Percentiles rank a stretch among this genome's conserved stretches.
Conservation (phyloP, 2,329 filamentous ascomycete species). For the Neopestalotiopsis sp. region DNA sequence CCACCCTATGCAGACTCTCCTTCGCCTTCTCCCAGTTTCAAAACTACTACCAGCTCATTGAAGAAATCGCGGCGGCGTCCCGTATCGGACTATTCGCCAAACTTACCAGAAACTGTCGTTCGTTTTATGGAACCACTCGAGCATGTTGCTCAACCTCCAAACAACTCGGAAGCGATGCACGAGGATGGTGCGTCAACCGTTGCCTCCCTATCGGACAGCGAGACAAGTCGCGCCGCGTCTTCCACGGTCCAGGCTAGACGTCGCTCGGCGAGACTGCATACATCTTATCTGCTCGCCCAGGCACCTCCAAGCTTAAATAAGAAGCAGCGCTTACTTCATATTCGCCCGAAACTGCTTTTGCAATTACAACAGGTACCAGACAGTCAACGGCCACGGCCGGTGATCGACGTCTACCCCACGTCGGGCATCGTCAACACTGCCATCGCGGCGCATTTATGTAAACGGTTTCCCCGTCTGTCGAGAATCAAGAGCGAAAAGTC, state of each 20-base stretch:
- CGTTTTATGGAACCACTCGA: conserved; percentile 31
- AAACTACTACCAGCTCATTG: neutral
- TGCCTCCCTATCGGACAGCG: conserved; percentile 51
- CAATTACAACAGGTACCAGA: conserved; percentile 72
- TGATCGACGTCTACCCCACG: conserved; percentile 76
- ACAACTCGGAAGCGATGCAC: conserved; percentile 40
- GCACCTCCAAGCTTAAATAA: conserved; percentile 63
- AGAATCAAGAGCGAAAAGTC: conserved; percentile 67
- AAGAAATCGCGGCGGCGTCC: conserved; percentile 13
- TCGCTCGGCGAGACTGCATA: conserved; percentile 58
- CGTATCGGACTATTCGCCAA: conserved; percentile 20
- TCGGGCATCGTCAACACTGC: conserved; percentile 60
- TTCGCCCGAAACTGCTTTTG: conserved; percentile 71
- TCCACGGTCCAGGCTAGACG: conserved; percentile 44
- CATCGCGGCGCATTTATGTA: conserved; percentile 63
- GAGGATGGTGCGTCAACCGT: conserved; percentile 52
- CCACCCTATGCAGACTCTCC: conserved; percentile 26
- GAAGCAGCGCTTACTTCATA: conserved; percentile 68
- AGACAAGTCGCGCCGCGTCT: conserved; percentile 47
- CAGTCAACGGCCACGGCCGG: conserved; percentile 66
- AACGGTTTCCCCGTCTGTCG: conserved; percentile 68
- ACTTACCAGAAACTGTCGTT: conserved; percentile 23
- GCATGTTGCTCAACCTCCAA: conserved; percentile 24
- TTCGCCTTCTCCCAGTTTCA: conserved; percentile 16
- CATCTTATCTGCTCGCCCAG: conserved; percentile 70